phyloP scores from a whole-genome alignment of 768 basidiomycete species.

The Pisolithus sp. region DNA sequence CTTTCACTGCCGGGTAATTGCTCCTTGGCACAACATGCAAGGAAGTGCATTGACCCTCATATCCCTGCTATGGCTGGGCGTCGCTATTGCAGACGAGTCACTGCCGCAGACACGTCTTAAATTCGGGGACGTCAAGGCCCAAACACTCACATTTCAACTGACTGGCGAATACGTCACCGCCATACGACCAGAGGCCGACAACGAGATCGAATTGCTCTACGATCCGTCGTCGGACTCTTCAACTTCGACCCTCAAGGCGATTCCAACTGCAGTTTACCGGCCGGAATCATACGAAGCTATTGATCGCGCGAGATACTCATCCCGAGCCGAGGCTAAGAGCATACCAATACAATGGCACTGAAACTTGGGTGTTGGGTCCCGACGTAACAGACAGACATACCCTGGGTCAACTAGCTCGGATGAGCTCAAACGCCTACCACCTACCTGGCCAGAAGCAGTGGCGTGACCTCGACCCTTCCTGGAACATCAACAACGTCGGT shows the following conservation, averaged over 20 bases:
- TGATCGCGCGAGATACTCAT: slow-evolving; percentile 48
- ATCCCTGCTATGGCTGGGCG: too few species aligned
- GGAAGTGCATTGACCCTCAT: too few species aligned
- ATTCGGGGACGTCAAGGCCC: not conserved
- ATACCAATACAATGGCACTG: slow-evolving; percentile 63
- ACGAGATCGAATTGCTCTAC: slow-evolving; percentile 3
- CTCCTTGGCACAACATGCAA: too few species aligned
- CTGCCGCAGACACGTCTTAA: too few species aligned
- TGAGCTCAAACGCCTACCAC: slow-evolving; percentile 88
- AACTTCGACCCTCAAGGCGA: slow-evolving; percentile 34
- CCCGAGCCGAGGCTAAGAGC: slow-evolving; percentile 42
- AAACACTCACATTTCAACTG: slow-evolving; percentile 18
- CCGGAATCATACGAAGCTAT: slow-evolving; percentile 48
- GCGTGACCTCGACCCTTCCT: slow-evolving; percentile 73
- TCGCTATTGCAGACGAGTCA: too few species aligned
- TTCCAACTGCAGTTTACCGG: slow-evolving; percentile 53
- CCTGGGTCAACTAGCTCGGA: slow-evolving; percentile 73
- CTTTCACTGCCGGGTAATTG: too few species aligned
- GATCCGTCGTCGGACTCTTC: slow-evolving; percentile 8
- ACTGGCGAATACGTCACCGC: slow-evolving; percentile 9
- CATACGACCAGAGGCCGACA: not conserved
- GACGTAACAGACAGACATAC: slow-evolving; percentile 78
- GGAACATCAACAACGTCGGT: slow-evolving; percentile 51
- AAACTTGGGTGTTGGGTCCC: slow-evolving; percentile 59
- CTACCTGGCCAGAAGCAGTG: slow-evolving; percentile 64